Base-by-base conservation (phyloP, 768 basidiomycete genomes). In the Xerocomellus amylosporus region DNA sequence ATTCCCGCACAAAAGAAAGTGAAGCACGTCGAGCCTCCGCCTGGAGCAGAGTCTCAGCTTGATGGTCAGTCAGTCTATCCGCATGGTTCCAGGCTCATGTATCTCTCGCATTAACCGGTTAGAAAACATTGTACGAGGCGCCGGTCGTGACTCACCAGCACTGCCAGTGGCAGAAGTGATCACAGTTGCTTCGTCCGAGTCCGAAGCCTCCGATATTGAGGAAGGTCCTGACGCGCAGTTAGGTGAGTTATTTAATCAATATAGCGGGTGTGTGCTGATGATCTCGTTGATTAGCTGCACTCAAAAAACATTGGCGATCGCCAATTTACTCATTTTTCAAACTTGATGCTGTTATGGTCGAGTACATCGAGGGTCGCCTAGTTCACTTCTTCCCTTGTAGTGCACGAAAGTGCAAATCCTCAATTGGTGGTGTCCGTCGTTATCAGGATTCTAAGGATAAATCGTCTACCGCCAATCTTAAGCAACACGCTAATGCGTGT, bases 361-460 rank as follows among this genome's bases (percentile, higher is more conserved):
- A 52, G 15, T 39, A 17, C 14, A 5, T 26, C 7, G 17, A 46
- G 6, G 51, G 51, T 3, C n/a, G 36, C 12, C 43, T 53, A 2
- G n/a, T 12, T 2, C 44, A 52, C 19, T 52, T 52, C 36, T 45
- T 46, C 17, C 36, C 51, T 1, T 52, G 45, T 26, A 30, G 14
- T 17, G 45, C 38, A 24, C 5, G 33, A 9, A 53, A 46, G 20
- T 53, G 52, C 17, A 46, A 46, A 9, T n/a, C 0, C 8, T 3
- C 45, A 2, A 14, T 5, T 1, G 52, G 39, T 10, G 37, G 51
- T 30, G 51, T 52, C 3, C 28, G 37, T 4, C 15, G 37, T 13
- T 55, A 46, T 8, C 44, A 51, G 19, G 49, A 50, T 14, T 39
- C 28, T 1, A 34, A 36, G 17, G 54, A 55, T 31, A 31, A 52